A percentile compares a stretch with the other conserved stretches of the same genome.
phyloP scores from a whole-genome alignment of 2,329 filamentous ascomycete genomes.

The Cadophora luteo-olivacea region DNA sequence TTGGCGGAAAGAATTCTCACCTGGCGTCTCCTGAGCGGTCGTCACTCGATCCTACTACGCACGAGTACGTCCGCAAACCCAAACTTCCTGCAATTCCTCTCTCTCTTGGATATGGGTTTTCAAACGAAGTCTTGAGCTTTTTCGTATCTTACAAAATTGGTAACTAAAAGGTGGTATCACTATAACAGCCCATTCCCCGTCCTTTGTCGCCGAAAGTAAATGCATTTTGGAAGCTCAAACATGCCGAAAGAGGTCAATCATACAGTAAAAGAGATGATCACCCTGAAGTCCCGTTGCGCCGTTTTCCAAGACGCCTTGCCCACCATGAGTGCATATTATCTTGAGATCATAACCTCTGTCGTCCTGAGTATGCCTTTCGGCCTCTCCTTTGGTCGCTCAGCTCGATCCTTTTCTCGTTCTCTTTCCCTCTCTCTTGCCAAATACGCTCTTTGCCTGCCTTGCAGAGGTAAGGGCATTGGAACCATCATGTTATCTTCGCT shows the following conservation, averaged over 20 bases:
- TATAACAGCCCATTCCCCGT: neutral
- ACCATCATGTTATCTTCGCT: slow-evolving; percentile 29
- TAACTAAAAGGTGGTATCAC: slow-evolving; percentile 7
- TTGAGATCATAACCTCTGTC: slow-evolving; percentile 30
- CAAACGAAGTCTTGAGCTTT: neutral
- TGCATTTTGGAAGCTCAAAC: neutral
- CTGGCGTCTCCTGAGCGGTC: neutral
- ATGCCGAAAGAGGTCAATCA: neutral
- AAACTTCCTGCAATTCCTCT: neutral
- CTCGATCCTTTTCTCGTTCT: neutral
- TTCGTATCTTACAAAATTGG: neutral
- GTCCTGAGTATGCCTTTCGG: slow-evolving; percentile 32
- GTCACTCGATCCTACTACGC: neutral
- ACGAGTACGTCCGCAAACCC: neutral
- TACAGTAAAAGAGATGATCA: neutral
- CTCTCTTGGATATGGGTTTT: neutral
- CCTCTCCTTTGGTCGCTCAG: neutral
- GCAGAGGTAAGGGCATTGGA: slow-evolving; percentile 15
- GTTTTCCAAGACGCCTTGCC: neutral
- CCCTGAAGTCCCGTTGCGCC: neutral
- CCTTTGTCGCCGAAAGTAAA: neutral
- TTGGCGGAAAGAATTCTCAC: neutral
- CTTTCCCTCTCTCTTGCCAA: slow-evolving; percentile 6
- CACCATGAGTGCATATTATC: slow-evolving; percentile 12
- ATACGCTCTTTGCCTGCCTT: slow-evolving; percentile 6